Conservation (phyloP, 176 grass and related monocot species). For the Cenchrus fungigraminus region DNA sequence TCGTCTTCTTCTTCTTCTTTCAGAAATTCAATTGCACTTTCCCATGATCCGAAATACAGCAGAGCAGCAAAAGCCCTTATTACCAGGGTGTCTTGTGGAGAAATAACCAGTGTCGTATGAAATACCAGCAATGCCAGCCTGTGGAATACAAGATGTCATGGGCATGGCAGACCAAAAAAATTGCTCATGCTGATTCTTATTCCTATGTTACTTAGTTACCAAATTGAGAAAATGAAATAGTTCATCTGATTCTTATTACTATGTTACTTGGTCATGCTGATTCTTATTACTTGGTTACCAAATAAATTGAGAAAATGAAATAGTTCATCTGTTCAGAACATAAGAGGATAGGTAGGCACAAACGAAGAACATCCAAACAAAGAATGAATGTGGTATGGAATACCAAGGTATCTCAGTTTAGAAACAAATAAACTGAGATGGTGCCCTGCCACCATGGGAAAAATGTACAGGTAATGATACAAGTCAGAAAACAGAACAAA, state of each 20-base stretch:
- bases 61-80: conserved; percentile 73
- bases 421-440: not conserved
- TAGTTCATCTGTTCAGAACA: conserved; percentile 38
- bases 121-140: conserved; percentile 79
- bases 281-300: not conserved
- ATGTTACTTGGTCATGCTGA: not conserved
- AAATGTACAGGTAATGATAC: conserved; percentile 3
- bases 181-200: not conserved
- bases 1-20: conserved; percentile 52
- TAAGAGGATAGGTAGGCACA: conserved; percentile 14
- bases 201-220: not conserved
- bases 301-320: conserved; percentile 19
- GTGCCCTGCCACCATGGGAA: not conserved
- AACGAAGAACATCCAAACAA: conserved; percentile 16
- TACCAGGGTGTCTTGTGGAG: conserved; percentile 70
- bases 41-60: conserved; percentile 73
- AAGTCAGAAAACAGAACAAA: conserved; percentile 6
- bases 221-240: conserved; percentile 22
- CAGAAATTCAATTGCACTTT: conserved; percentile 47
- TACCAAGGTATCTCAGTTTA: not conserved
- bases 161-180: conserved; percentile 6
- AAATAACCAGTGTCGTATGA: conserved; percentile 72
- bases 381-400: not conserved
- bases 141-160: conserved; percentile 41
- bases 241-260: not conserved